Conservation (phyloP, 495 filamentous ascomycete genomes). For the Lasiosphaeriaceae sp. region DNA sequence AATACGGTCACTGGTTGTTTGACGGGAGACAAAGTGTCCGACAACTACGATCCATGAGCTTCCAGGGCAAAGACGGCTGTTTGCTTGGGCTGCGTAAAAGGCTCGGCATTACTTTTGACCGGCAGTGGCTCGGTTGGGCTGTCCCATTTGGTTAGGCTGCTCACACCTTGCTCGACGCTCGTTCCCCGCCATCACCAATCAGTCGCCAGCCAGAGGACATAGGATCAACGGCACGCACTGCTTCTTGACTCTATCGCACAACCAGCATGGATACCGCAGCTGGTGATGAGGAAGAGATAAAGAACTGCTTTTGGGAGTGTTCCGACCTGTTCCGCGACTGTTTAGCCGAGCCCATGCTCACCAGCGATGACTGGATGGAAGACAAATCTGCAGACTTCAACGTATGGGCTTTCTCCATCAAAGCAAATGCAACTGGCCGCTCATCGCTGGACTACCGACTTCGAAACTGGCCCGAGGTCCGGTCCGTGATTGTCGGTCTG, state of each 20-base stretch:
- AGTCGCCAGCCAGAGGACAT: no score
- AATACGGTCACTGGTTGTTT: no score
- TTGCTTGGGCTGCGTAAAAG: no score
- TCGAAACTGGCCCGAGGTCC: background rate
- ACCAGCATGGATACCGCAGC: background rate
- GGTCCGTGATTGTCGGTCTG: background rate
- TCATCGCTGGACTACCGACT: background rate
- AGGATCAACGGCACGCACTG: no score
- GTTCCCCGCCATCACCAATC: no score
- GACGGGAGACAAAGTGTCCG: no score
- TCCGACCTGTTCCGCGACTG: background rate
- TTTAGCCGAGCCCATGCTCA: background rate
- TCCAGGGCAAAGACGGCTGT: no score
- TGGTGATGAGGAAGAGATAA: background rate
- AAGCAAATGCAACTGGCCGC: background rate
- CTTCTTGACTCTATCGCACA: background rate
- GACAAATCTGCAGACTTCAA: constrained; percentile 1
- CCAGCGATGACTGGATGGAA: background rate
- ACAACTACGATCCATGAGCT: no score
- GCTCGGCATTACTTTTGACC: no score
- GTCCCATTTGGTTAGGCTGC: no score
- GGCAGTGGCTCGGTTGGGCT: no score
- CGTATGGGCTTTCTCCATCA: background rate
- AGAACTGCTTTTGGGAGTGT: background rate
- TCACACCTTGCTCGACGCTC: no score